These are phyloP conservation scores for Cytospora schulzeri DNA, from an alignment of 2,329 filamentous ascomycete species.

Conservation along the genomic window DNA sequence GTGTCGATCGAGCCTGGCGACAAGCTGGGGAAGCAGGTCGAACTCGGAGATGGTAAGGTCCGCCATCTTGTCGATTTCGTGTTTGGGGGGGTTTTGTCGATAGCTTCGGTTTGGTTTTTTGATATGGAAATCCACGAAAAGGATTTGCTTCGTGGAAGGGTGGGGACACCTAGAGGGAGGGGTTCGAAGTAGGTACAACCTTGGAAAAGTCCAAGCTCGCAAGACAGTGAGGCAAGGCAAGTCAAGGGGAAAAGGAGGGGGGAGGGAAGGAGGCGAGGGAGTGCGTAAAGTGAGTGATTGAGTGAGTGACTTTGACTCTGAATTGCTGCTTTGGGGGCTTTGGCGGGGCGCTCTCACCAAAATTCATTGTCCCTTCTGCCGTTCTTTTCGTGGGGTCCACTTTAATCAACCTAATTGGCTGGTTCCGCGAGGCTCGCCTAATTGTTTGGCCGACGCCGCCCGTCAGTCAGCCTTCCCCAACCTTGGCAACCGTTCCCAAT, in stretches of 20 bases:
- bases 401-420: slow-evolving; percentile 7
- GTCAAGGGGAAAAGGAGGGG: background rate
- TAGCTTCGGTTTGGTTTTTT: background rate
- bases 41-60: slow-evolving; percentile 35
- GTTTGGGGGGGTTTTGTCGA: background rate
- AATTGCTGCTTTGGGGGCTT: slow-evolving; percentile 17
- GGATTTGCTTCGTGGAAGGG: background rate
- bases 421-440: slow-evolving; percentile 15
- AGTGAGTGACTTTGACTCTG: slow-evolving; percentile 15
- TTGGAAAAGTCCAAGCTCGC: background rate
- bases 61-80: slow-evolving; percentile 21
- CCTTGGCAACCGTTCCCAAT: background rate
- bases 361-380: slow-evolving; percentile 24
- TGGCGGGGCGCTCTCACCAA: slow-evolving; percentile 25
- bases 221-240: background rate
- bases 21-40: slow-evolving; percentile 77
- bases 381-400: slow-evolving; percentile 28
- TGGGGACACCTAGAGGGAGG: background rate
- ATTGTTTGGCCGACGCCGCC: slow-evolving; percentile 22
- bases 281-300: slow-evolving; percentile 7
- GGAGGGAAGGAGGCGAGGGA: background rate
- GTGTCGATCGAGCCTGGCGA: slow-evolving; percentile 91
- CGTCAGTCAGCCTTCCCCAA: background rate
- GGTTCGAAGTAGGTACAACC: background rate
- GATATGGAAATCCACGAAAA: background rate